phyloP scores from a whole-genome alignment of 2,329 filamentous ascomycete species.

The Pseudocercospora cruenta region DNA sequence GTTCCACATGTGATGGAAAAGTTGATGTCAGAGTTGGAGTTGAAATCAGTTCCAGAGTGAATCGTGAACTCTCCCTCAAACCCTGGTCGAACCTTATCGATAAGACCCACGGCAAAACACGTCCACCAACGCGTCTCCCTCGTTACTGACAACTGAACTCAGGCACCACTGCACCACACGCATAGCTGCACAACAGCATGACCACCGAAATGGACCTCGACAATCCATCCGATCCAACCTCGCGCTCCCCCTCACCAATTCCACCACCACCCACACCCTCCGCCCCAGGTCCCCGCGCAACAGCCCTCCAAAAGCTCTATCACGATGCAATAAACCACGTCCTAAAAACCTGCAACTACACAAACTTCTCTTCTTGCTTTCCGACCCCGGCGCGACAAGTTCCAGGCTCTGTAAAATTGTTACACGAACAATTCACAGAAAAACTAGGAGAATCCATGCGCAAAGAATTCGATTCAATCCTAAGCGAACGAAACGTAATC shows the following conservation, averaged over 20 bases:
- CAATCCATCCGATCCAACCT: not conserved
- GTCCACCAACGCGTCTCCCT: not conserved
- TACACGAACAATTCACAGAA: constrained; percentile 62
- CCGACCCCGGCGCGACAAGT: constrained; percentile 64
- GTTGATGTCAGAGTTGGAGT: not conserved
- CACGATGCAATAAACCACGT: constrained; percentile 62
- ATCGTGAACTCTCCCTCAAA: not conserved
- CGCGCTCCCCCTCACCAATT: constrained; percentile 26
- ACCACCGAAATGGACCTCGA: constrained; percentile 24
- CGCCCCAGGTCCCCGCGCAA: constrained; percentile 62
- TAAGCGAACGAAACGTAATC: constrained; percentile 60
- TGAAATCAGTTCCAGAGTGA: not conserved
- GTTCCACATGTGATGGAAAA: not conserved
- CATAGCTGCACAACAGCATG: constrained; percentile 9
- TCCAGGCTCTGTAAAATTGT: constrained; percentile 58
- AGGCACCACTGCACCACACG: not conserved
- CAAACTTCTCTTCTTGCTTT: constrained; percentile 66
- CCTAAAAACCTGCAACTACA: constrained; percentile 63
- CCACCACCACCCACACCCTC: constrained; percentile 53
- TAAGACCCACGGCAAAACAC: not conserved
- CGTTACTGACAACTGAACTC: not conserved
- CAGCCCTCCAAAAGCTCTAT: constrained; percentile 64
- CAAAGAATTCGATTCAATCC: constrained; percentile 63
- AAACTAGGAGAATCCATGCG: constrained; percentile 58
- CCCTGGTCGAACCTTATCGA: not conserved